Evolutionary conservation across 2,329 filamentous ascomycete genomes (phyloP).

Genomic region (Elsinoe perseae): DNA sequence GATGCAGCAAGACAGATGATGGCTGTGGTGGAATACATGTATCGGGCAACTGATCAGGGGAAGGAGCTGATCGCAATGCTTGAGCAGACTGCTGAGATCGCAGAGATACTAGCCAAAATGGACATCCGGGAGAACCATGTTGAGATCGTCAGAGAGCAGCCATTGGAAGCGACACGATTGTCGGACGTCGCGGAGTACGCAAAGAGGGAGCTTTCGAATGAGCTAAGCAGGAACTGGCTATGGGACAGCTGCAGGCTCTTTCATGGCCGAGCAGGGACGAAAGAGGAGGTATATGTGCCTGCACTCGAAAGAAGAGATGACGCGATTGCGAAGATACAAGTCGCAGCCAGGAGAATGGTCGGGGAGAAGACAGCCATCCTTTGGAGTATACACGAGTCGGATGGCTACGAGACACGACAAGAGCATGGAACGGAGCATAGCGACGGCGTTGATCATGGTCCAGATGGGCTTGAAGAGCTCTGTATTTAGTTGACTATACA

Average conservation of each 20-base stretch:
- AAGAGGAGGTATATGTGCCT: background rate
- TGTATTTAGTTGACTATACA: conserved; percentile 6
- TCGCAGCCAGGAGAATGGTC: background rate
- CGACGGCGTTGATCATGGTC: conserved; percentile 3
- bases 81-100: background rate
- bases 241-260: background rate
- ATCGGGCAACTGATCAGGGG: background rate
- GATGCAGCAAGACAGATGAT: background rate
- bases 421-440: conserved; percentile 7
- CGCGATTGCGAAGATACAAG: background rate
- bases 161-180: background rate
- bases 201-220: background rate
- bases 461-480: background rate
- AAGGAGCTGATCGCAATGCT: background rate
- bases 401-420: background rate
- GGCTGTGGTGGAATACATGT: background rate
- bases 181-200: conserved; percentile 5
- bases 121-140: background rate
- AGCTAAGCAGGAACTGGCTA: background rate
- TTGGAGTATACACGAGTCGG: background rate
- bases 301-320: background rate
- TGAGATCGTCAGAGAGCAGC: no score
- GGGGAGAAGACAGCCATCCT: background rate
- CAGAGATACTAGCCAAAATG: background rate
- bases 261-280: background rate